These are phyloP conservation scores for Populus simonii DNA, from an alignment of 345 rosid species.

Conservation along the genomic window DNA sequence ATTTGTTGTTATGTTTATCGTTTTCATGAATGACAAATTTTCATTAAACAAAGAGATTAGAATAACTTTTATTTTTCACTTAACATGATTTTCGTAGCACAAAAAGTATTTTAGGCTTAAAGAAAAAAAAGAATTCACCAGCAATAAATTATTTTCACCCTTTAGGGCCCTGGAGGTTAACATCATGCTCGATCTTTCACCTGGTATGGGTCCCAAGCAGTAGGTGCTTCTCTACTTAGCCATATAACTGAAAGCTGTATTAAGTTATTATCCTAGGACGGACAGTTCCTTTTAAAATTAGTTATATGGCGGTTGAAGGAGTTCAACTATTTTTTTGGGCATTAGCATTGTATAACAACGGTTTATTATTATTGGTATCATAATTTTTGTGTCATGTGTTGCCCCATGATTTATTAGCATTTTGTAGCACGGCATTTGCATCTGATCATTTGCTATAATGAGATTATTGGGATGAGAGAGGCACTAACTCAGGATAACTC, in stretches of 20 bases:
- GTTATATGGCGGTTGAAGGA: background rate
- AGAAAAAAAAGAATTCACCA: too few relatives aligned
- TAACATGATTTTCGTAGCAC: too few relatives aligned
- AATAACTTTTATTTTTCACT: too few relatives aligned
- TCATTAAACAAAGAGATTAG: too few relatives aligned
- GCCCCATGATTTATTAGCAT: background rate
- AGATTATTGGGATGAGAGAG: constrained; percentile 20
- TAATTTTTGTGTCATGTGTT: background rate
- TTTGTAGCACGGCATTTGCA: background rate
- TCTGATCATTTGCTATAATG: background rate
- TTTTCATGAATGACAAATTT: too few relatives aligned
- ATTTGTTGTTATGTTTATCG: too few relatives aligned
- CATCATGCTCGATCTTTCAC: background rate
- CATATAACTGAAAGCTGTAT: background rate
- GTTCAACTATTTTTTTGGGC: background rate
- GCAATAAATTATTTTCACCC: too few relatives aligned
- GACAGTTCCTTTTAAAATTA: background rate
- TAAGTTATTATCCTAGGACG: background rate
- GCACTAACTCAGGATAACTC: constrained; percentile 49
- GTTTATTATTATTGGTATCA: background rate
- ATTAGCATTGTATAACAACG: background rate
- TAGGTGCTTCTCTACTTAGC: background rate
- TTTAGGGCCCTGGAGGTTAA: background rate
- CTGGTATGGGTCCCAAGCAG: background rate
- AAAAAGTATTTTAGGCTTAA: too few relatives aligned